A percentile compares a stretch with the other conserved stretches of the same genome.
These are phyloP conservation scores for Erigeron philadelphicus DNA, from an alignment of 140 eudicot species.

Conservation along the genomic window DNA sequence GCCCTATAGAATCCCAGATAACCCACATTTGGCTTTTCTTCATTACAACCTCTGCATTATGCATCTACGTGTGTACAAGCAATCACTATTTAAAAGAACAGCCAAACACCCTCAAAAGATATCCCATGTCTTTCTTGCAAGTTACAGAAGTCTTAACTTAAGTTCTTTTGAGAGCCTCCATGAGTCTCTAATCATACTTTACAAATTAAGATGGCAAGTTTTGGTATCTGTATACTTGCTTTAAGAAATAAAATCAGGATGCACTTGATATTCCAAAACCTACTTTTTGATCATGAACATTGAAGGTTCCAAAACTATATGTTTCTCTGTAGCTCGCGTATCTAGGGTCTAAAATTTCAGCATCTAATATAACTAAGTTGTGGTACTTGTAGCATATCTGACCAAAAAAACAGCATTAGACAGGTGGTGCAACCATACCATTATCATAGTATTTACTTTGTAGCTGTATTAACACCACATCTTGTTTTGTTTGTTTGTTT, in stretches of 20 bases:
- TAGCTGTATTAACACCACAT: constrained; percentile 18
- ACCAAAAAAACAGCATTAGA: constrained; percentile 10
- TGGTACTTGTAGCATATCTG: constrained; percentile 7
- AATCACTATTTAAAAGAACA: neutral
- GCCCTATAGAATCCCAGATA: too few species aligned
- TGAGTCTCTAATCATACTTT: neutral
- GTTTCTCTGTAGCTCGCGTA: neutral
- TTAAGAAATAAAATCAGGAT: constrained; percentile 5
- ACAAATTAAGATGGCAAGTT: constrained; percentile 7
- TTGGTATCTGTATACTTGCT: neutral
- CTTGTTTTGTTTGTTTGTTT: constrained; percentile 10
- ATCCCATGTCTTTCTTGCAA: neutral
- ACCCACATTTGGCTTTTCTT: too few species aligned
- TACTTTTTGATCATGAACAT: neutral
- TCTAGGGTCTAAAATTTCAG: neutral
- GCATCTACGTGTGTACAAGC: neutral
- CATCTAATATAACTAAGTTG: constrained; percentile 9
- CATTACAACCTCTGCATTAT: neutral
- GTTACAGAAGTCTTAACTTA: neutral
- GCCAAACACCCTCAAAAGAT: neutral
- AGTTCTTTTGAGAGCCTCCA: neutral
- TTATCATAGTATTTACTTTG: constrained; percentile 5
- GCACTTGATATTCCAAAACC: neutral
- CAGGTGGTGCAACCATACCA: constrained; percentile 19
- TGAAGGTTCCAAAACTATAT: neutral